Evolutionary conservation across 192 early-diverging fungal species (phyloP).

Genomic region (Lunasporangiospora selenospora): DNA sequence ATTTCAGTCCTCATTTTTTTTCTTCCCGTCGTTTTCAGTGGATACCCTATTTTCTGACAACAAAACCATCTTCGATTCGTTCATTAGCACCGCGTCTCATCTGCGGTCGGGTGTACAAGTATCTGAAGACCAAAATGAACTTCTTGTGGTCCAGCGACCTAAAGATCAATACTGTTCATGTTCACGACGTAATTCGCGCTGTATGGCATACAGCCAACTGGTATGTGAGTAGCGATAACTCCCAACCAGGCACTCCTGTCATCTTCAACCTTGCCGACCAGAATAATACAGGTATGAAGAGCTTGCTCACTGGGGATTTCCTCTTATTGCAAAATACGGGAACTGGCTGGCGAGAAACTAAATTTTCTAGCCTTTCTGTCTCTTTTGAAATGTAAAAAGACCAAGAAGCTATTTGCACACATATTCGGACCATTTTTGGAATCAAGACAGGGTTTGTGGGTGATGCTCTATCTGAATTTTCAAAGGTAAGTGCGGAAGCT

Average conservation of each 20-base stretch:
- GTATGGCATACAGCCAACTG: slow-evolving; percentile 64
- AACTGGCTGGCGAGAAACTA: no score
- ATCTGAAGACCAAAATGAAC: slow-evolving; percentile 86
- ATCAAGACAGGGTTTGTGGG: slow-evolving; percentile 85
- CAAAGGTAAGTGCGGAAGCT: slow-evolving; percentile 72
- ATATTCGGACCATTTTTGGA: slow-evolving; percentile 72
- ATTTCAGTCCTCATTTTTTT: background rate
- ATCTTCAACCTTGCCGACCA: slow-evolving; percentile 90
- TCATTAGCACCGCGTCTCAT: slow-evolving; percentile 87
- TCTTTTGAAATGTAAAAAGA: slow-evolving; percentile 49
- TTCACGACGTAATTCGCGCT: slow-evolving; percentile 78
- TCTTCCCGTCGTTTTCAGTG: background rate
- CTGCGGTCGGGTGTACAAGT: slow-evolving; percentile 87
- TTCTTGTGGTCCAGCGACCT: slow-evolving; percentile 92
- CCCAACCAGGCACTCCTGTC: slow-evolving; percentile 45
- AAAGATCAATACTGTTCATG: slow-evolving; percentile 95
- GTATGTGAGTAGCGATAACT: slow-evolving; percentile 56
- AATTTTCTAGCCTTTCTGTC: no score
- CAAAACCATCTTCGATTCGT: background rate
- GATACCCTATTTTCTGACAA: background rate
- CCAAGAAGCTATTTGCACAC: slow-evolving; percentile 78
- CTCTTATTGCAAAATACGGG: no score
- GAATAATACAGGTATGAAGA: slow-evolving; percentile 78
- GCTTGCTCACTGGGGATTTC: no score
- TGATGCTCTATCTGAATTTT: slow-evolving; percentile 72